Conservation (phyloP, 179 eudicot genomes). For the Actinidia chinensis region DNA sequence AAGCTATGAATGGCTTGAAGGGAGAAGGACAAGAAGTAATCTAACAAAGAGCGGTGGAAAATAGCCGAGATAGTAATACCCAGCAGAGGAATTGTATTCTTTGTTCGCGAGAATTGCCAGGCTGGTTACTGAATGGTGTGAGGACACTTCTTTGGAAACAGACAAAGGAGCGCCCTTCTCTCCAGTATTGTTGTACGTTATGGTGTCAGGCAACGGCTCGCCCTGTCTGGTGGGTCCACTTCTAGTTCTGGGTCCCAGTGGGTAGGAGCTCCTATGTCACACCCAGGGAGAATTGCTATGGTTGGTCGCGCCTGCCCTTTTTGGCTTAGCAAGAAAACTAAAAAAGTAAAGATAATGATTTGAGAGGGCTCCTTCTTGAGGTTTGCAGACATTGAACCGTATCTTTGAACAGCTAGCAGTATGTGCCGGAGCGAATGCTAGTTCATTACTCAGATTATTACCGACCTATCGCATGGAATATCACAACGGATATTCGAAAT, state of each 20-base stretch:
- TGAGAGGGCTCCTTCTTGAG: slow-evolving; percentile 15
- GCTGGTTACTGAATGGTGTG: slow-evolving; percentile 1
- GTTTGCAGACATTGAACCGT: slow-evolving; percentile 20
- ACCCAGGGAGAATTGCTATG: no score
- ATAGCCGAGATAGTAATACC: slow-evolving; percentile 24
- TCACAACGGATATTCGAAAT: not conserved
- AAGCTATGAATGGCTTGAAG: slow-evolving; percentile 75
- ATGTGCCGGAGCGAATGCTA: slow-evolving; percentile 20
- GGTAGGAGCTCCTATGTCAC: no score
- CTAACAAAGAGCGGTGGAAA: slow-evolving; percentile 46
- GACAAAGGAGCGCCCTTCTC: slow-evolving; percentile 8
- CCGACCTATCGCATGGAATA: slow-evolving; percentile 1
- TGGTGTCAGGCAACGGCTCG: not conserved
- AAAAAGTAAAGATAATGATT: slow-evolving; percentile 9
- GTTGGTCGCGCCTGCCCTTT: no score
- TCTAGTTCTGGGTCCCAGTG: no score
- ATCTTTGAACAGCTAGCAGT: slow-evolving; percentile 18
- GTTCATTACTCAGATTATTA: slow-evolving; percentile 18
- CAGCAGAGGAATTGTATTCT: slow-evolving; percentile 18
- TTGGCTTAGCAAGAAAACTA: no score
- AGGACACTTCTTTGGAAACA: slow-evolving; percentile 1
- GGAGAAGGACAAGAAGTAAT: slow-evolving; percentile 59
- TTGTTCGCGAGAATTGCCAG: slow-evolving; percentile 10
- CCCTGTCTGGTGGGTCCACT: no score
- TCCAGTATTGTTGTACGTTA: not conserved